Evolutionary conservation across 2,329 filamentous ascomycete genomes (phyloP), one percentile per base, ranked within the genome.

Genomic region (Fusarium abutilonis): DNA sequence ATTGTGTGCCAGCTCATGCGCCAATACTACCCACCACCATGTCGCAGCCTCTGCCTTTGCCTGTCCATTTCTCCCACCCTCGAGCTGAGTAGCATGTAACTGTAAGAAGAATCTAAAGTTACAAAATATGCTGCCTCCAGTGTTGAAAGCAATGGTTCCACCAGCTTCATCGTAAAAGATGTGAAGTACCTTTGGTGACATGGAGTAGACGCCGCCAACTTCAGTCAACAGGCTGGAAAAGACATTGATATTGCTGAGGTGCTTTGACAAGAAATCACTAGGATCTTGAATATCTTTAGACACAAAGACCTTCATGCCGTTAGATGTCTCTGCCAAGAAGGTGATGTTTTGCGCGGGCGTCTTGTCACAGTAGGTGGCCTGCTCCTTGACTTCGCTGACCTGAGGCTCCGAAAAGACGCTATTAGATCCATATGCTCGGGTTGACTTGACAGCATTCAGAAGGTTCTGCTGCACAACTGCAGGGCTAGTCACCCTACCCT

Each of bases 11-110:
- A 99, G 78, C 78, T 99, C 96, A 74, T 99, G 95, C 61, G 93
- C 96, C 60, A 97, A 75, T n/a, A 95, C 93, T 63, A 97, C 90
- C 86, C 90, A 97, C 94, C 94, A 98, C 81, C 93, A 96, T 1
- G 89, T 85, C 54, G 87, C 80, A 3, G 91, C 91, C 59, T 95
- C 90, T 4, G 86, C 81, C 72, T 80, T 86, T 14, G 79, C 84
- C 50, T 82, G 77, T 3, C 74, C 74, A 21, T 43, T 72, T 19
- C 47, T 66, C 39, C 19, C 74, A 44, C 54, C 77, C 44, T 64
- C 69, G 43, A 86, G 74, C 61, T 80, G 75, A 13, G 78, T 70
- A 40, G 86, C 80, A 71, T 98, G 94, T 29, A 97, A 77, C 70
- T 94, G 88, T 58, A 89, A 77, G 74, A 93, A 98, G 80, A 92